Evolutionary conservation across 2,329 filamentous ascomycete genomes (phyloP).

Genomic region (Fusarium equiseti): DNA sequence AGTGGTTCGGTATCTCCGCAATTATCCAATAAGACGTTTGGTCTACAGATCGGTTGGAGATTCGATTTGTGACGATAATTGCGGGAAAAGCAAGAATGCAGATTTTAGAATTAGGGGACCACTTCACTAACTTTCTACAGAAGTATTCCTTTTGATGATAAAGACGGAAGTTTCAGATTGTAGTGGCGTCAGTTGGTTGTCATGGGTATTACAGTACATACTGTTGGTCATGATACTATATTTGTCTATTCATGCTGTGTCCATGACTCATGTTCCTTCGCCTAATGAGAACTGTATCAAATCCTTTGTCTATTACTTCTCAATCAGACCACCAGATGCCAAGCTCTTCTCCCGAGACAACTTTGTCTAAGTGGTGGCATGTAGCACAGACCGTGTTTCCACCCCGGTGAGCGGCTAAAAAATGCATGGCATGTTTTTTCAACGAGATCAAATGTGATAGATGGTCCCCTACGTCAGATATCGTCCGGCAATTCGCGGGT

Average conservation of each 20-base stretch:
- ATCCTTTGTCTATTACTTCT: neutral
- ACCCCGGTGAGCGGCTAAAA: slow-evolving; percentile 23
- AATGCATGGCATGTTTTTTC: slow-evolving; percentile 2
- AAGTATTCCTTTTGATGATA: neutral
- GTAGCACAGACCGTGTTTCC: slow-evolving; percentile 25
- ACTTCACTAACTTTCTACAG: no score
- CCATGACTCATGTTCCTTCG: neutral
- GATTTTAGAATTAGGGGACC: neutral
- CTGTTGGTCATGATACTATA: no score
- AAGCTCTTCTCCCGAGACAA: neutral
- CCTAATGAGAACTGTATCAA: no score
- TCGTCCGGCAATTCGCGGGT: neutral
- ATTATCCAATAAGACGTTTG: neutral
- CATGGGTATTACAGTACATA: neutral
- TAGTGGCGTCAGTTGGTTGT: neutral
- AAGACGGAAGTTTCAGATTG: slow-evolving; percentile 1
- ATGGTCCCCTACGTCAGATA: slow-evolving; percentile 8
- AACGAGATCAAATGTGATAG: neutral
- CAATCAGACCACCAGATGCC: neutral
- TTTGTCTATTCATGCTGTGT: neutral
- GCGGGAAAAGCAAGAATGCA: slow-evolving; percentile 25
- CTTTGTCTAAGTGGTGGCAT: neutral
- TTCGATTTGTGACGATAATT: slow-evolving; percentile 11
- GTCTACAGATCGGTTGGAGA: neutral
- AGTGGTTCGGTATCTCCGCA: slow-evolving; percentile 35